These are phyloP conservation scores for Dendrobium officinale DNA, from an alignment of 106 monocot genomes.

Conservation along the genomic window DNA sequence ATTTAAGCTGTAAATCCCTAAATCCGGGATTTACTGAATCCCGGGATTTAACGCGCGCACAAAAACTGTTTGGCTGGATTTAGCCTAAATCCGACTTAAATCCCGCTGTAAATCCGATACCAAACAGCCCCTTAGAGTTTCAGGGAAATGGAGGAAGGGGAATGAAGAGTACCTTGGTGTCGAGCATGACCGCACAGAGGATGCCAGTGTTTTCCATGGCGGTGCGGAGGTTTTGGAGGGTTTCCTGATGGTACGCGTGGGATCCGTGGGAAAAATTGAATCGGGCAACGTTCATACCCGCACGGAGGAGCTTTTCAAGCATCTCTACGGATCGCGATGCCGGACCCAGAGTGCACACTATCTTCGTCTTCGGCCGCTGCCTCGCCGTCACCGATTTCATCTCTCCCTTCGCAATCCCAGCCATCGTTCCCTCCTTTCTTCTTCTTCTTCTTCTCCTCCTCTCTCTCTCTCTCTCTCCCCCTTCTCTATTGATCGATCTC, in stretches of 20 bases:
- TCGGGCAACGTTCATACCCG: constrained; percentile 53
- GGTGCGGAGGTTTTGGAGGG: constrained; percentile 16
- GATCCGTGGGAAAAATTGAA: constrained; percentile 62
- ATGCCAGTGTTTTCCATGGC: constrained; percentile 22
- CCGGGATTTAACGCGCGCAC: too few species aligned
- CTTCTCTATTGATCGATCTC: not conserved
- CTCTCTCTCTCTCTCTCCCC: not conserved
- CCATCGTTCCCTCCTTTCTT: not conserved
- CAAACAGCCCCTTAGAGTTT: not conserved
- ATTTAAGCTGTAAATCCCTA: too few species aligned
- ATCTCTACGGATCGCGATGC: constrained; percentile 50
- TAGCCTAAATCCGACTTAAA: too few species aligned
- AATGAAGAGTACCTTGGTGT: constrained; percentile 15
- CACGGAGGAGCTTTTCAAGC: constrained; percentile 36
- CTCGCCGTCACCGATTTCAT: not conserved
- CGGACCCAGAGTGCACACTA: constrained; percentile 60
- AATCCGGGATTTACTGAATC: too few species aligned
- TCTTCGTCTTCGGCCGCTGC: constrained; percentile 46
- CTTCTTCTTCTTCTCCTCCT: too few species aligned
- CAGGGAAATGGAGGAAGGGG: not conserved
- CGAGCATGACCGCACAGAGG: constrained; percentile 22
- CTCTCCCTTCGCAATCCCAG: not conserved
- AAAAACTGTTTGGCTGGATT: too few species aligned
- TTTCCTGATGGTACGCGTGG: constrained; percentile 48
- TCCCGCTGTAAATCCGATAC: too few species aligned